Conservation (phyloP, 2,329 filamentous ascomycete species). For the Emmonsiellopsis sp. region DNA sequence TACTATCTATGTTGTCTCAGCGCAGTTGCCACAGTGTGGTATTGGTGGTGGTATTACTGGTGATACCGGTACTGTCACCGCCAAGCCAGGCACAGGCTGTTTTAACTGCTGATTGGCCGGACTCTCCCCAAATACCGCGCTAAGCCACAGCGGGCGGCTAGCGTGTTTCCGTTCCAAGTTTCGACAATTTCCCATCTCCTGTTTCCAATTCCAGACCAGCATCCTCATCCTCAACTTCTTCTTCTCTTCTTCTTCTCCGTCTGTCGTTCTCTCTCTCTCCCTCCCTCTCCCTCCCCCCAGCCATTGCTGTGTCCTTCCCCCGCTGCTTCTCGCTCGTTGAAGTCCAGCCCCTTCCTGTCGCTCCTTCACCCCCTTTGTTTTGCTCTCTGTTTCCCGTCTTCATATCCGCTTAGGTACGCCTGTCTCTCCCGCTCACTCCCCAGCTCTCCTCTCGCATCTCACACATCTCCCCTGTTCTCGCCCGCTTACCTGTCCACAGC, state of each 20-base stretch:
- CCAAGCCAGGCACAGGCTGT: no score
- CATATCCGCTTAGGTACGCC: not conserved
- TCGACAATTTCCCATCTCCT: not conserved
- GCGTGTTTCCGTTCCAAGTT: no score
- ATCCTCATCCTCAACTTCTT: constrained; percentile 10
- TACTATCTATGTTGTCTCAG: no score
- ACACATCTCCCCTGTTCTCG: not conserved
- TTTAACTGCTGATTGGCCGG: no score
- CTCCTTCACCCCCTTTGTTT: constrained; percentile 8
- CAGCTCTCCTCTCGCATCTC: not conserved
- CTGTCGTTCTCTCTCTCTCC: constrained; percentile 10
- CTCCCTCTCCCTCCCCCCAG: constrained; percentile 16
- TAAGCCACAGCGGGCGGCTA: no score
- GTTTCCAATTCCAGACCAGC: not conserved
- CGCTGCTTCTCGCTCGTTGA: constrained; percentile 1
- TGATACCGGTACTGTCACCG: no score
- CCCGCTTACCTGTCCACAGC: not conserved
- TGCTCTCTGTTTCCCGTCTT: not conserved
- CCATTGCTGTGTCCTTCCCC: not conserved
- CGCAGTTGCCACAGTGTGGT: no score
- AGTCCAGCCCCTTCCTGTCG: constrained; percentile 5
- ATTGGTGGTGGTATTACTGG: no score
- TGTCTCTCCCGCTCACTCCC: not conserved
- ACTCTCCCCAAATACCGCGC: no score
- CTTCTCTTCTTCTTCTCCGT: constrained; percentile 16